Evolutionary conservation across 2,329 filamentous ascomycete species (phyloP), one percentile per base, ranked within the genome.

Genomic region (Fusarium dimerum): DNA sequence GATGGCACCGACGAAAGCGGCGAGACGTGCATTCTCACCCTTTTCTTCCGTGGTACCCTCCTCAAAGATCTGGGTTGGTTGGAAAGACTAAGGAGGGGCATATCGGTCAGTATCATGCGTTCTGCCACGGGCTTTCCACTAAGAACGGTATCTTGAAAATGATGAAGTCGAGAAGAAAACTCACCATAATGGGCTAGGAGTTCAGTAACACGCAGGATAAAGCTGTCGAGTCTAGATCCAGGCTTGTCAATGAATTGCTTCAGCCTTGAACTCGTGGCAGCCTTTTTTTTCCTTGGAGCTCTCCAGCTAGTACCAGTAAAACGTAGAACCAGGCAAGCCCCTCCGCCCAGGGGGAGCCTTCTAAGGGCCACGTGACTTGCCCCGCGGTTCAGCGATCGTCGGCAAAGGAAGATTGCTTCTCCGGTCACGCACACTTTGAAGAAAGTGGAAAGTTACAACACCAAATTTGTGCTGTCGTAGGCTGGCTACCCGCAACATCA

Each of bases 1-100:
- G 69, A 99, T 99, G 71, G 94, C 94, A 66, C 94, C 94, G 50
- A 99, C 93, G 68, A 99, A 99, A 61, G 93, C 93, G n/a, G 91
- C 89, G 66, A 97, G 88, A 83, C 93, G 91, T 68, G 94, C 93
- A 89, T 97, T 97, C 80, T 97, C 93, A 68, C 94, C 94, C 80
- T 96, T 97, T 79, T 97, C 93, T 78, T 97, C 91, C 52, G 89
- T 94, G 64, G 95, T 94, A 72, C 95, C 92, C 75, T 97, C 91
- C 68, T 92, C 90, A 77, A 97, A 97, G 80, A 97, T 97, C 77
- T 97, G 93, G 59, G 92, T 96, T 68, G 93, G 92, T 77, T 92
- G 94, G 74, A 87, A 87, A 65, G 84, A 87, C 72, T 74, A 56
- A 60, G 48, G 54, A 58, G 77, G 64, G 57, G 54, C 49, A 58